A percentile compares a stretch with the other conserved stretches of the same genome.
phyloP scores from a whole-genome alignment of 495 filamentous ascomycete genomes.

The Peziza echinospora region DNA sequence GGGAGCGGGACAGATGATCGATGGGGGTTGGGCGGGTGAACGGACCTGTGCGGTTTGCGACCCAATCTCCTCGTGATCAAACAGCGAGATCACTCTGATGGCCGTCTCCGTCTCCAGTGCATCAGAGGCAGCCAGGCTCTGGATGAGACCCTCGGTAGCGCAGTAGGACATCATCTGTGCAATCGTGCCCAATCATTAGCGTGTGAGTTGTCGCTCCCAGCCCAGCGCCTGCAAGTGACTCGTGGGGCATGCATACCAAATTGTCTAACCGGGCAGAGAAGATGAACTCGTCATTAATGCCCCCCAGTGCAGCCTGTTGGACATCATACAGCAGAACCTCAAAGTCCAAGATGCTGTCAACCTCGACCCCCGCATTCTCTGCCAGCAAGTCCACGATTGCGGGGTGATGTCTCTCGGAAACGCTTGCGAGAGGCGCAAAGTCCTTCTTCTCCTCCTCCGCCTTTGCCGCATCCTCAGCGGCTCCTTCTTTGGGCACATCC shows the following conservation, averaged over 20 bases:
- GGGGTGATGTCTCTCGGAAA: constrained; percentile 73
- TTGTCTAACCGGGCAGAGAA: constrained; percentile 88
- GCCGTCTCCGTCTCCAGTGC: constrained; percentile 50
- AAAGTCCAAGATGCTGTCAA: constrained; percentile 67
- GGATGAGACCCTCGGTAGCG: constrained; percentile 56
- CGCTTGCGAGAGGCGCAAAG: constrained; percentile 49
- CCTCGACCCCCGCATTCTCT: constrained; percentile 44
- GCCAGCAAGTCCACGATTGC: constrained; percentile 70
- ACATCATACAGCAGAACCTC: constrained; percentile 93
- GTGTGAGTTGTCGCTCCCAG: too few species aligned
- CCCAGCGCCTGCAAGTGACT: background rate
- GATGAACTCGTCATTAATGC: constrained; percentile 81
- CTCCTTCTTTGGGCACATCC: constrained; percentile 22
- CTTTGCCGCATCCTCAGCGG: constrained; percentile 20
- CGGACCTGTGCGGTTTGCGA: constrained; percentile 53
- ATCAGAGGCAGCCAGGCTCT: constrained; percentile 39
- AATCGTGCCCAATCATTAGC: too few species aligned
- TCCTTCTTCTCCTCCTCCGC: constrained; percentile 26
- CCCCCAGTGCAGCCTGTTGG: constrained; percentile 70
- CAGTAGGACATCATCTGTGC: constrained; percentile 77
- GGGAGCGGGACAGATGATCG: background rate
- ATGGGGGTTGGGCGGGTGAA: background rate
- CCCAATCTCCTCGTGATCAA: constrained; percentile 96
- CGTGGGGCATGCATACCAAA: background rate
- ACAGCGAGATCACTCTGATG: constrained; percentile 76